Conservation (phyloP, 495 filamentous ascomycete genomes). For the Jackrogersella minutella region DNA sequence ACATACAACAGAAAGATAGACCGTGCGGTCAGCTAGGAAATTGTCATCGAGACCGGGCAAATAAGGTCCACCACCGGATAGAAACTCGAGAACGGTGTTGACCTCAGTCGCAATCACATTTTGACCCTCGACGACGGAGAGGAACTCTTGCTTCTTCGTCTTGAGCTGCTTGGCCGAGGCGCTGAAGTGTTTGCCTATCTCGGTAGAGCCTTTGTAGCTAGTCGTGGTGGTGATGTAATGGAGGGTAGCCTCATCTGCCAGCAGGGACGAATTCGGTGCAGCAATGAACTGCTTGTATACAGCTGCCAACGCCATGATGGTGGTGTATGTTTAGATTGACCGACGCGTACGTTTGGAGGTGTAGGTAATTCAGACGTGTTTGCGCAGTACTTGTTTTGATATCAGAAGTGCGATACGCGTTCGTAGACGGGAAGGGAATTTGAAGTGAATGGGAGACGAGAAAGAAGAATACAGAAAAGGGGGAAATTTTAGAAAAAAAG, state of each 20-base stretch:
- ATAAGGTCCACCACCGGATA: slow-evolving; percentile 82
- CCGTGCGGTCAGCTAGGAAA: slow-evolving; percentile 84
- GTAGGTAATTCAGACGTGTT: background rate
- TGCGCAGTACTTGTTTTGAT: slow-evolving; percentile 3
- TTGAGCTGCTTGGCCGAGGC: slow-evolving; percentile 71
- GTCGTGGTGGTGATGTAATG: slow-evolving; percentile 94
- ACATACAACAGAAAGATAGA: slow-evolving; percentile 83
- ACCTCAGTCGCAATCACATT: slow-evolving; percentile 77
- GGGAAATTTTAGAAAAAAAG: background rate
- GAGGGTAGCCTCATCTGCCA: slow-evolving; percentile 76
- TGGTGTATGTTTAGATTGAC: slow-evolving; percentile 22
- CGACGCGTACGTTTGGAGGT: slow-evolving; percentile 8
- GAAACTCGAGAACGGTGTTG: slow-evolving; percentile 84
- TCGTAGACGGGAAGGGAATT: background rate
- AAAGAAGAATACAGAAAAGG: background rate
- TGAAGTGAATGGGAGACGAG: background rate
- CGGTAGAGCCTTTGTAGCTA: slow-evolving; percentile 69
- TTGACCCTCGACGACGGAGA: slow-evolving; percentile 74
- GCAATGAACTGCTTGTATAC: slow-evolving; percentile 82
- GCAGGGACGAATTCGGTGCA: slow-evolving; percentile 67
- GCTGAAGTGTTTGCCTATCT: slow-evolving; percentile 80
- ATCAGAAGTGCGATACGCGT: background rate
- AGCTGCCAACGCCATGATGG: slow-evolving; percentile 68
- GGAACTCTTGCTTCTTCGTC: slow-evolving; percentile 78
- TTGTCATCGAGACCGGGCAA: slow-evolving; percentile 93